phyloP scores from a whole-genome alignment of 2,329 filamentous ascomycete species.

The Colletotrichum australisinense region DNA sequence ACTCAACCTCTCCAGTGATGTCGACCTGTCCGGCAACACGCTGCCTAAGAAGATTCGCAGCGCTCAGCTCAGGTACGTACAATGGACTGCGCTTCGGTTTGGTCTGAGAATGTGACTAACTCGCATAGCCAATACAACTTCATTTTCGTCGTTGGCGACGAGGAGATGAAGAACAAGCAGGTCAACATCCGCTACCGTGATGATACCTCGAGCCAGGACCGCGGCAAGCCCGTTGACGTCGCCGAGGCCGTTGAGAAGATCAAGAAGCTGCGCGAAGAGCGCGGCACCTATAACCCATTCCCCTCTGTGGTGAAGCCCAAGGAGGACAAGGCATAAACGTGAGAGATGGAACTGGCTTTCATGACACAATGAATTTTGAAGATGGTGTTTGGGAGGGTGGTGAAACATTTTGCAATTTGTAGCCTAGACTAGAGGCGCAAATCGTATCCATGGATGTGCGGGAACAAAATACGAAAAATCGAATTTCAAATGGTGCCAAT shows the following conservation, averaged over 20 bases:
- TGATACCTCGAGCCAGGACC: conserved; percentile 70
- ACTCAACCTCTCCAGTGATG: conserved; percentile 53
- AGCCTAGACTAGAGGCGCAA: background rate
- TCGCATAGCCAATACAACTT: conserved; percentile 24
- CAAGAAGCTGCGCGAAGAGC: conserved; percentile 61
- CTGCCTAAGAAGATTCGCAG: conserved; percentile 91
- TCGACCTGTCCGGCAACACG: conserved; percentile 80
- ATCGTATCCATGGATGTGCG: background rate
- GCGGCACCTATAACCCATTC: conserved; percentile 51
- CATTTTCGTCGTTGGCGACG: conserved; percentile 67
- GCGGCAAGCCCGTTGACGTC: conserved; percentile 68
- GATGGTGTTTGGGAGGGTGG: conserved; percentile 3
- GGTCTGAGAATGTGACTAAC: conserved; percentile 31
- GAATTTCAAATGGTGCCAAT: background rate
- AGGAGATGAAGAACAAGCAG: conserved; percentile 69
- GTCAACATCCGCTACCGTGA: conserved; percentile 74
- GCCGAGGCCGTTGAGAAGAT: conserved; percentile 69
- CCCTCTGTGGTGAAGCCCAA: conserved; percentile 38
- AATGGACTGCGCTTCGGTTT: conserved; percentile 37
- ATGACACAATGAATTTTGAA: conserved; percentile 8
- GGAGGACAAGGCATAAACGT: conserved; percentile 37
- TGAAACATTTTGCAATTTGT: background rate
- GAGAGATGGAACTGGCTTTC: conserved; percentile 1
- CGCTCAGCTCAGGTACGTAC: conserved; percentile 80
- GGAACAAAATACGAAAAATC: background rate